A percentile compares a stretch with the other conserved stretches of the same genome.
phyloP scores from a whole-genome alignment of 345 rosid species.

The Populus deltoides region DNA sequence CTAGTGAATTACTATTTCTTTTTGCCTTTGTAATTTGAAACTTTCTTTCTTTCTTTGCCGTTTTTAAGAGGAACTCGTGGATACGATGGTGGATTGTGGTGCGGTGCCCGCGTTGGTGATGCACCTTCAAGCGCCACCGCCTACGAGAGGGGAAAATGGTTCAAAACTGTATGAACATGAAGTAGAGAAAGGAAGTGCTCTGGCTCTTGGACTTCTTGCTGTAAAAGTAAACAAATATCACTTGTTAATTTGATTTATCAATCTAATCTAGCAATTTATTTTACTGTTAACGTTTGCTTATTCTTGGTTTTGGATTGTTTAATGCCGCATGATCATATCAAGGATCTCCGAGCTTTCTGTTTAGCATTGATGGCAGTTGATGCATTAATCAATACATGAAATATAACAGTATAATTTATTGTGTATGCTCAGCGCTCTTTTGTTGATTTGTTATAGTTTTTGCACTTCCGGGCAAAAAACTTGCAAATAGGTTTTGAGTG shows the following conservation, averaged over 20 bases:
- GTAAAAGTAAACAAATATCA: slow-evolving; percentile 34
- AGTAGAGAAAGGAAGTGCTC: slow-evolving; percentile 58
- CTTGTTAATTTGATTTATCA: neutral
- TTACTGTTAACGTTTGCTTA: neutral
- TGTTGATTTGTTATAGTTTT: too few relatives aligned
- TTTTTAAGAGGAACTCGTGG: slow-evolving; percentile 47
- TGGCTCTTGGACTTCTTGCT: slow-evolving; percentile 61
- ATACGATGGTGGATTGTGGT: slow-evolving; percentile 54
- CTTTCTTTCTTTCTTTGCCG: too few relatives aligned
- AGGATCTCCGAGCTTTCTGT: neutral
- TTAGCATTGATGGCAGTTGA: too few relatives aligned
- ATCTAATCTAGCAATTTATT: neutral
- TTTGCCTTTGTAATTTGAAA: neutral
- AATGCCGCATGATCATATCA: neutral
- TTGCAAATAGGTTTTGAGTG: too few relatives aligned
- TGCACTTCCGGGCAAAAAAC: too few relatives aligned
- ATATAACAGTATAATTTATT: neutral
- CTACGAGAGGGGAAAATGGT: neutral
- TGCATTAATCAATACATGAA: neutral
- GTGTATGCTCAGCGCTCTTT: too few relatives aligned
- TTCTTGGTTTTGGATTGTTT: neutral
- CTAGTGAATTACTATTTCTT: neutral
- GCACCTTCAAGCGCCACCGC: slow-evolving; percentile 41
- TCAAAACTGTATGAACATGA: slow-evolving; percentile 36
- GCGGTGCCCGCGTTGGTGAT: slow-evolving; percentile 57